Percentiles rank a stretch among this genome's conserved stretches.
Evolutionary conservation across 208 protist genomes (phyloP).

Genomic region (Crithidia sp.): DNA sequence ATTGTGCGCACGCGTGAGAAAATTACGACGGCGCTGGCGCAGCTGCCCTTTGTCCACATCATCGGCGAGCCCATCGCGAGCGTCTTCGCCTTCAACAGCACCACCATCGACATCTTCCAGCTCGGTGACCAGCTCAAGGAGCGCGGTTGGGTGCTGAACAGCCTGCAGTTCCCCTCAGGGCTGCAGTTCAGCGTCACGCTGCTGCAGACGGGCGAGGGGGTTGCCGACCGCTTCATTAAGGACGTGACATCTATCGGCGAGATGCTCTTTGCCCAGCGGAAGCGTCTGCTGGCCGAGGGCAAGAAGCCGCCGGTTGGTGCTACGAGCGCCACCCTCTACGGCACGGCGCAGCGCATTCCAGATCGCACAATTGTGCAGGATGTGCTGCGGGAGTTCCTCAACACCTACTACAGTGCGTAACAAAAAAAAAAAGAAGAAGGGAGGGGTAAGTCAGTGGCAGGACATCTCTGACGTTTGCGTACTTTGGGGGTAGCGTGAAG

Average conservation of each 20-base stretch:
- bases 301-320: constrained; percentile 32
- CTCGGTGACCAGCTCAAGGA: constrained; percentile 81
- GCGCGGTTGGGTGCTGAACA: constrained; percentile 94
- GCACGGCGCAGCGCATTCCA: constrained; percentile 88
- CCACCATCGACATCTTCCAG: constrained; percentile 92
- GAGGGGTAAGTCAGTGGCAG: background rate
- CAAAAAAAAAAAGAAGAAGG: background rate
- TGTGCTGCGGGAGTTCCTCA: constrained; percentile 80
- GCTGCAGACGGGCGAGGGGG: constrained; percentile 77
- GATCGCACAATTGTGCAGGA: constrained; percentile 93
- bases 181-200: constrained; percentile 94
- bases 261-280: constrained; percentile 43
- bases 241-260: constrained; percentile 68
- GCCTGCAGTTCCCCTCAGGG: constrained; percentile 93
- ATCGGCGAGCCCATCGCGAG: constrained; percentile 85
- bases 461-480: too few relatives aligned
- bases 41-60: constrained; percentile 77
- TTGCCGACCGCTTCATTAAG: constrained; percentile 78
- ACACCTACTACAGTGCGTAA: constrained; percentile 79
- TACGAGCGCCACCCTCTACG: constrained; percentile 91
- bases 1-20: constrained; percentile 83
- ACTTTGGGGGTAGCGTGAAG: too few relatives aligned
- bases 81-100: constrained; percentile 90
- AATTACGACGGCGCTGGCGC: constrained; percentile 72
- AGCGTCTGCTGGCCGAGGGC: constrained; percentile 43